phyloP scores from a whole-genome alignment of 352 stramenopile genomes.

The Pythium grandisporangium region DNA sequence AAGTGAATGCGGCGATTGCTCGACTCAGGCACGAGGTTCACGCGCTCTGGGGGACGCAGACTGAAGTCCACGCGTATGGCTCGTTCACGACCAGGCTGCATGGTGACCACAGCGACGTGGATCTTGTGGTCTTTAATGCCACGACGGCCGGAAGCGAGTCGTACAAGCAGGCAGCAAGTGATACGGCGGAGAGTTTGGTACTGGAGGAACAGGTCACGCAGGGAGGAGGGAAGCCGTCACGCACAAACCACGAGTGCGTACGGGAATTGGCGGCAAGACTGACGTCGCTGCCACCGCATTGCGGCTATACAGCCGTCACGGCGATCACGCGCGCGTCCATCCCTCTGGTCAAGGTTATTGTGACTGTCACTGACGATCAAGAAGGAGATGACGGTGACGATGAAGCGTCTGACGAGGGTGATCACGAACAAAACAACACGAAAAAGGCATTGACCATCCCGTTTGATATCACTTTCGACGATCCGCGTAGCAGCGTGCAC shows the following conservation, averaged over 20 bases:
- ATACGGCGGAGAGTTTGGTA: no score
- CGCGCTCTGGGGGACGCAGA: slow-evolving; percentile 30
- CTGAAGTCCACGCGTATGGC: slow-evolving; percentile 58
- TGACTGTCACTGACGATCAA: slow-evolving; percentile 16
- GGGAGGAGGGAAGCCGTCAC: slow-evolving; percentile 12
- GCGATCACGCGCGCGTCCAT: slow-evolving; percentile 63
- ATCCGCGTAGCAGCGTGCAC: slow-evolving; percentile 39
- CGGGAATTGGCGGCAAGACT: slow-evolving; percentile 19
- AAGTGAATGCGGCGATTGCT: slow-evolving; percentile 44
- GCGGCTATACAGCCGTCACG: slow-evolving; percentile 43
- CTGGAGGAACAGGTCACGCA: no score
- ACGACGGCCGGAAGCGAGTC: slow-evolving; percentile 3
- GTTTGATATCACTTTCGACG: slow-evolving; percentile 83
- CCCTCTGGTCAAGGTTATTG: slow-evolving; percentile 69
- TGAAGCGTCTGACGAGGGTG: background rate
- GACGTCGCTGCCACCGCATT: background rate
- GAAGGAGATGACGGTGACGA: background rate
- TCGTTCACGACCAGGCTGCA: slow-evolving; percentile 70
- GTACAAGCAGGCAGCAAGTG: background rate
- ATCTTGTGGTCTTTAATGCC: slow-evolving; percentile 71
- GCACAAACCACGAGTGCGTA: slow-evolving; percentile 52
- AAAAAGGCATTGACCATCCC: slow-evolving; percentile 49
- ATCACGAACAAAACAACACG: no score
- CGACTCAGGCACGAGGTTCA: slow-evolving; percentile 34
- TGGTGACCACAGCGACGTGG: slow-evolving; percentile 55